These are phyloP conservation scores for Filobasidium wieringae DNA, from an alignment of 768 basidiomycete genomes.

Conservation along the genomic window DNA sequence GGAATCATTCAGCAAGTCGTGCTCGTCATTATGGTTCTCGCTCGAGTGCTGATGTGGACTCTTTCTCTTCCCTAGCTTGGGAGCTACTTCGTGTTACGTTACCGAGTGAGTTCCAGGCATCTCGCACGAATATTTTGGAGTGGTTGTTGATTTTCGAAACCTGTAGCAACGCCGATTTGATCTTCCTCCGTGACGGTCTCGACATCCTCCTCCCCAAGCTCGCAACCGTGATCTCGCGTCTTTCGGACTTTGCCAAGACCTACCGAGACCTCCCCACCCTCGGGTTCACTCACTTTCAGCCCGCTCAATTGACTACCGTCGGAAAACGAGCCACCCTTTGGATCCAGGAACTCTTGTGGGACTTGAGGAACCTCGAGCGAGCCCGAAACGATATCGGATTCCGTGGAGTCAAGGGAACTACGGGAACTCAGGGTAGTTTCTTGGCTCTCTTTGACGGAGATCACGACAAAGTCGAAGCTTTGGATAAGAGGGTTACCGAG, in stretches of 20 bases:
- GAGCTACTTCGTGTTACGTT: constrained; percentile 97
- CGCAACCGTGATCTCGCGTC: constrained; percentile 76
- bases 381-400: constrained; percentile 88
- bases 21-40: background rate
- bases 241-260: constrained; percentile 69
- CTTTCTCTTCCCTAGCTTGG: constrained; percentile 49
- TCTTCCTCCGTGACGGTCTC: constrained; percentile 82
- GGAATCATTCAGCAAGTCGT: constrained; percentile 78
- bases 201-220: constrained; percentile 74
- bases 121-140: background rate
- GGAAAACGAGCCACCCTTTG: constrained; percentile 93
- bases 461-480: constrained; percentile 83
- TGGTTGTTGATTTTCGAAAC: background rate
- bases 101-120: constrained; percentile 62
- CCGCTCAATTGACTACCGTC: constrained; percentile 94
- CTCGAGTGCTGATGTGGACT: background rate
- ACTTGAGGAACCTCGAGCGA: constrained; percentile 80
- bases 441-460: constrained; percentile 86
- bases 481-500: constrained; percentile 78
- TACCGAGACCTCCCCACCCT: constrained; percentile 82
- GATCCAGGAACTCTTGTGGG: constrained; percentile 97
- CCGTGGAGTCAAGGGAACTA: constrained; percentile 98
- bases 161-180: constrained; percentile 86
- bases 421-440: constrained; percentile 95
- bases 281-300: constrained; percentile 98